Conservation (phyloP, 768 basidiomycete genomes). For the Tricholoma terreum region DNA sequence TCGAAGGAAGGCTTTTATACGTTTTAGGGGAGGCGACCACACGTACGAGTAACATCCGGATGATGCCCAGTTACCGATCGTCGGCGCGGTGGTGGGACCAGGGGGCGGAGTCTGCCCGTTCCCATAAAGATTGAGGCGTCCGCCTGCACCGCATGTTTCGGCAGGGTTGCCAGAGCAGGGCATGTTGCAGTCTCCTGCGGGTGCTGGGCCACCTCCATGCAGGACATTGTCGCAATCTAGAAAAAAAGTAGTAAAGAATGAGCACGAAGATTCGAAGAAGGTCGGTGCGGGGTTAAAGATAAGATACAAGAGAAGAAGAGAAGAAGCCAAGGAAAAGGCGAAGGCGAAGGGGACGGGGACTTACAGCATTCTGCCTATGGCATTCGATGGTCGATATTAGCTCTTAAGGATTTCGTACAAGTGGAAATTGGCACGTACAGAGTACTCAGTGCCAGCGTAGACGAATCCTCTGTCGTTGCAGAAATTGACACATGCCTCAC, state of each 20-base stretch:
- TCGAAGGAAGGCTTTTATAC: slow-evolving; percentile 20
- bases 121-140: slow-evolving; percentile 61
- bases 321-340: slow-evolving; percentile 2
- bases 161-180: slow-evolving; percentile 55
- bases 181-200: slow-evolving; percentile 55
- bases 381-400: slow-evolving; percentile 9
- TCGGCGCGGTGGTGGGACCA: slow-evolving; percentile 49
- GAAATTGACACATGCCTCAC: slow-evolving; percentile 47
- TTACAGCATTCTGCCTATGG: slow-evolving; percentile 52
- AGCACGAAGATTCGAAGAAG: neutral
- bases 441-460: slow-evolving; percentile 74
- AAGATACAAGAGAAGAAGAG: too few species aligned
- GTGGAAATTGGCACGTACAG: slow-evolving; percentile 5
- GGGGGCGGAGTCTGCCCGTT: slow-evolving; percentile 56
- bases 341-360: slow-evolving; percentile 8
- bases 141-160: slow-evolving; percentile 60
- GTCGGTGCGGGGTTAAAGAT: neutral
- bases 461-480: slow-evolving; percentile 47
- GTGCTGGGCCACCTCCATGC: slow-evolving; percentile 41
- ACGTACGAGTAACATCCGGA: slow-evolving; percentile 74
- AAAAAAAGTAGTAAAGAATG: neutral
- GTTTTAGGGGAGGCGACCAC: slow-evolving; percentile 4
- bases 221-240: slow-evolving; percentile 65
- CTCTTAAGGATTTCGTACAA: neutral
- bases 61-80: slow-evolving; percentile 61